phyloP scores from a whole-genome alignment of 352 stramenopile species.

The Pythium utonaiense region DNA sequence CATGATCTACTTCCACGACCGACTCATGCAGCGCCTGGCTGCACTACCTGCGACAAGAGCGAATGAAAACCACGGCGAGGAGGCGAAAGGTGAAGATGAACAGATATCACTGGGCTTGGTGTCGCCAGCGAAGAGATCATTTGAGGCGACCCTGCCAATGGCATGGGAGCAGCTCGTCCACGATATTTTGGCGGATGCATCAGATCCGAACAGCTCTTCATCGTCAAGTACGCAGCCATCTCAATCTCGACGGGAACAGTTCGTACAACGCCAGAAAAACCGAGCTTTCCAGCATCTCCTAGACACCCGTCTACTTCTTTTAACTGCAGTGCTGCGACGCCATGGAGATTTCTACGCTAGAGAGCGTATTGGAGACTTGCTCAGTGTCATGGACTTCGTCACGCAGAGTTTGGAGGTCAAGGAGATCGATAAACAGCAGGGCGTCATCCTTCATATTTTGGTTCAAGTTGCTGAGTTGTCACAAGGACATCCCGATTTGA shows the following conservation, averaged over 20 bases:
- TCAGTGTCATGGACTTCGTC: conserved; percentile 22
- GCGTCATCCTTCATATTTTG: conserved; percentile 21
- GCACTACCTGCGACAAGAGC: neutral
- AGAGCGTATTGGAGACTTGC: conserved; percentile 22
- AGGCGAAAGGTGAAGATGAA: neutral
- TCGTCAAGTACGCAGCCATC: conserved; percentile 6
- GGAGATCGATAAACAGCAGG: conserved; percentile 15
- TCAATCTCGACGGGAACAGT: conserved; percentile 7
- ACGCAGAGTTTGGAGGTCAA: conserved; percentile 13
- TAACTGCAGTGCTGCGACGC: conserved; percentile 18
- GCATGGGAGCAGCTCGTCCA: conserved; percentile 25
- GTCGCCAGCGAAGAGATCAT: conserved; percentile 20
- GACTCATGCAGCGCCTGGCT: conserved; percentile 14
- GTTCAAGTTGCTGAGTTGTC: conserved; percentile 20
- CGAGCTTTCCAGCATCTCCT: conserved; percentile 8
- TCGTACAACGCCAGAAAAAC: conserved; percentile 12
- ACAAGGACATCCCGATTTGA: conserved; percentile 11
- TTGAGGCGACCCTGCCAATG: conserved; percentile 18
- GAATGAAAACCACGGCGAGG: neutral
- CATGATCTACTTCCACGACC: conserved; percentile 23
- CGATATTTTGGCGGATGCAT: conserved; percentile 11
- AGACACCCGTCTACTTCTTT: conserved; percentile 13
- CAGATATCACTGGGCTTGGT: neutral
- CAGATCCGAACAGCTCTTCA: conserved; percentile 1
- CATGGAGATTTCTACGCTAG: conserved; percentile 20